Conservation (phyloP, 495 filamentous ascomycete genomes). For the Rhypophila decipiens region DNA sequence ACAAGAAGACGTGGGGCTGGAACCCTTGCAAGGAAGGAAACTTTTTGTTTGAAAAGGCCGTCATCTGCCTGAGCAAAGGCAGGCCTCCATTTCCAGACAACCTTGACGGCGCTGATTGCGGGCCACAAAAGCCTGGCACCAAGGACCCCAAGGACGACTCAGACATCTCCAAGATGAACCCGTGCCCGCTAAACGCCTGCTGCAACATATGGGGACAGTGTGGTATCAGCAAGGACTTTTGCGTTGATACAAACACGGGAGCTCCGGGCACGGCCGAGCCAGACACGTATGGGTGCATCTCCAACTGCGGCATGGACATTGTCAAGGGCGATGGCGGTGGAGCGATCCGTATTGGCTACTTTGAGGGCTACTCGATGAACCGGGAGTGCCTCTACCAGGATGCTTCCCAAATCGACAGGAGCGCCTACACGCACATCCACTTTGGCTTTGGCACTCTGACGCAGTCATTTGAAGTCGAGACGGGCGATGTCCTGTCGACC, state of each 20-base stretch:
- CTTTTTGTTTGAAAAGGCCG: conserved; percentile 12
- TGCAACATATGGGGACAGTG: conserved; percentile 24
- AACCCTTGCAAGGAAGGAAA: conserved; percentile 34
- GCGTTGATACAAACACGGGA: conserved; percentile 25
- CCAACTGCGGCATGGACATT: conserved; percentile 40
- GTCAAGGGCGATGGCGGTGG: conserved; percentile 6
- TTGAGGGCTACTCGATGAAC: conserved; percentile 18
- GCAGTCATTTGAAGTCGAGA: conserved; percentile 4
- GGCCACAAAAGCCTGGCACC: conserved; percentile 37
- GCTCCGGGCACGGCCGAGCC: conserved; percentile 30
- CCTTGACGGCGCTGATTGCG: conserved; percentile 35
- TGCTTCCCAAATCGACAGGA: conserved; percentile 14
- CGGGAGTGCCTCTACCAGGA: conserved; percentile 21
- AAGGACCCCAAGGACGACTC: conserved; percentile 6
- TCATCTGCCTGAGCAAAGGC: conserved; percentile 46
- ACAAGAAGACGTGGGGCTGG: conserved; percentile 48
- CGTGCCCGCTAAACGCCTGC: conserved; percentile 31
- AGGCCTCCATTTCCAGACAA: conserved; percentile 38
- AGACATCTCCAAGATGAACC: conserved; percentile 22
- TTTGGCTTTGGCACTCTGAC: conserved; percentile 22
- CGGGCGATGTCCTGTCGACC: not conserved
- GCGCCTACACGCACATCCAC: conserved; percentile 24
- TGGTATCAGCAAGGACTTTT: conserved; percentile 44
- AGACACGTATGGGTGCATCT: conserved; percentile 40
- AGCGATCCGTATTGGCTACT: conserved; percentile 20